phyloP scores from a whole-genome alignment of 2,329 filamentous ascomycete genomes.

The Fusarium odoratissimum region DNA sequence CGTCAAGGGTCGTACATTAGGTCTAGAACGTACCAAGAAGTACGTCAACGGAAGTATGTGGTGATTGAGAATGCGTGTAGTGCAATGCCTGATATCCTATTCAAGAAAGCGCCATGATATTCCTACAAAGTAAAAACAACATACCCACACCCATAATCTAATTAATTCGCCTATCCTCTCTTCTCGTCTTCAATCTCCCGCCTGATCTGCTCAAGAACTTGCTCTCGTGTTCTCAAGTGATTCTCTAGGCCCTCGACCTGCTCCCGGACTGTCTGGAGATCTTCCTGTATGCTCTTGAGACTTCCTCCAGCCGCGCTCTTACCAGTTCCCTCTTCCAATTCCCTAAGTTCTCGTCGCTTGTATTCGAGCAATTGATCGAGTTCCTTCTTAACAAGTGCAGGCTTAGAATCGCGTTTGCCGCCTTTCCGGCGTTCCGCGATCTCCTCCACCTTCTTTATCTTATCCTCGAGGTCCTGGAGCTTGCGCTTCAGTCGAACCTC shows the following conservation, averaged over 20 bases:
- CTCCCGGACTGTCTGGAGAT: slow-evolving; percentile 90
- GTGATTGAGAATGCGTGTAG: slow-evolving; percentile 20
- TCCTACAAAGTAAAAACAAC: slow-evolving; percentile 42
- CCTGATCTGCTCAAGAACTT: slow-evolving; percentile 79
- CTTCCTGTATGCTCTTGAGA: slow-evolving; percentile 82
- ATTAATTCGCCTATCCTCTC: slow-evolving; percentile 57
- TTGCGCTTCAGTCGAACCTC: slow-evolving; percentile 96
- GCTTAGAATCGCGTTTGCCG: slow-evolving; percentile 80
- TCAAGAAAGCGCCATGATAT: slow-evolving; percentile 44
- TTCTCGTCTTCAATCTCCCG: slow-evolving; percentile 91
- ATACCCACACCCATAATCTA: slow-evolving; percentile 25
- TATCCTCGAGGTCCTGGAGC: slow-evolving; percentile 86
- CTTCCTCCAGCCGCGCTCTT: slow-evolving; percentile 76
- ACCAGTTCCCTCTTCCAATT: slow-evolving; percentile 77
- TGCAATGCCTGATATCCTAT: slow-evolving; percentile 42
- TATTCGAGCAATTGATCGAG: slow-evolving; percentile 95
- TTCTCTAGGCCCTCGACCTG: slow-evolving; percentile 91
- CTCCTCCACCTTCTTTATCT: slow-evolving; percentile 84
- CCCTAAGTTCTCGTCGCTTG: slow-evolving; percentile 83
- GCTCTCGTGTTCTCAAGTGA: slow-evolving; percentile 82
- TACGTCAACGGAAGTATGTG: slow-evolving; percentile 63
- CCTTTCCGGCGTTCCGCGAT: slow-evolving; percentile 73
- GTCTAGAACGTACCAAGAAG: slow-evolving; percentile 55
- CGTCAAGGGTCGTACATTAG: slow-evolving; percentile 64
- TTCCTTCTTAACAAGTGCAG: slow-evolving; percentile 92